Percentiles rank a stretch among this genome's conserved stretches.
Evolutionary conservation across 1,139 yeast genomes (phyloP).

Genomic region (Trichomonascaceae sp.): DNA sequence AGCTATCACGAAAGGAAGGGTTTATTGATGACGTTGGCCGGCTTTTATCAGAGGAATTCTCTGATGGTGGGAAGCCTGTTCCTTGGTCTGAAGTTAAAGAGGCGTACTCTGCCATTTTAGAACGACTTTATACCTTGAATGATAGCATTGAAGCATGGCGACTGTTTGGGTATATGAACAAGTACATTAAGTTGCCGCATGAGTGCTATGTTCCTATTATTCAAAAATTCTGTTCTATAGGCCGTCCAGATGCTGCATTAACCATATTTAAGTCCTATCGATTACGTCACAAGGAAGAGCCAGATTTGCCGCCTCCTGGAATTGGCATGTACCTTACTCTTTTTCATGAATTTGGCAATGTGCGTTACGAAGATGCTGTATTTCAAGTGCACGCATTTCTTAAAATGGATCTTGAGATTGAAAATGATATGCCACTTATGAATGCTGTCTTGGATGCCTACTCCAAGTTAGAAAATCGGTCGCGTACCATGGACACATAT

Average conservation of each 20-base stretch:
- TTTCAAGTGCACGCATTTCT: constrained; percentile 58
- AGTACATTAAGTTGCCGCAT: constrained; percentile 54
- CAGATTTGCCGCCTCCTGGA: constrained; percentile 58
- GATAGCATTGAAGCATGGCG: constrained; percentile 54
- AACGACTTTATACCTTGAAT: constrained; percentile 40
- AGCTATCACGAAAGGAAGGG: constrained; percentile 44
- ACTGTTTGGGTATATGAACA: constrained; percentile 54
- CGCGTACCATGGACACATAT: constrained; percentile 58
- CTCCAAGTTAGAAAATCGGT: constrained; percentile 54
- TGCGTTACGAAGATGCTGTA: constrained; percentile 61
- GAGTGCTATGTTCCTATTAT: constrained; percentile 58
- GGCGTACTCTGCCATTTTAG: constrained; percentile 40
- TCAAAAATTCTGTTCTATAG: constrained; percentile 50
- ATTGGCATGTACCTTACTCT: constrained; percentile 57
- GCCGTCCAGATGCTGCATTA: constrained; percentile 60
- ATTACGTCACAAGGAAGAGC: constrained; percentile 47
- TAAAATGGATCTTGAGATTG: constrained; percentile 60
- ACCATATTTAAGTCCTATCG: constrained; percentile 60
- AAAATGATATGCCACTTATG: constrained; percentile 51
- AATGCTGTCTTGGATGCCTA: constrained; percentile 66
- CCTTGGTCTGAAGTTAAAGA: constrained; percentile 22
- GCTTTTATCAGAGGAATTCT: constrained; percentile 53
- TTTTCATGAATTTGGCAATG: constrained; percentile 55
- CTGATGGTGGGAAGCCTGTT: constrained; percentile 35
- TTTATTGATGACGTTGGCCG: constrained; percentile 48